Conservation (phyloP, 2,329 filamentous ascomycete genomes). For the Alternaria panax region DNA sequence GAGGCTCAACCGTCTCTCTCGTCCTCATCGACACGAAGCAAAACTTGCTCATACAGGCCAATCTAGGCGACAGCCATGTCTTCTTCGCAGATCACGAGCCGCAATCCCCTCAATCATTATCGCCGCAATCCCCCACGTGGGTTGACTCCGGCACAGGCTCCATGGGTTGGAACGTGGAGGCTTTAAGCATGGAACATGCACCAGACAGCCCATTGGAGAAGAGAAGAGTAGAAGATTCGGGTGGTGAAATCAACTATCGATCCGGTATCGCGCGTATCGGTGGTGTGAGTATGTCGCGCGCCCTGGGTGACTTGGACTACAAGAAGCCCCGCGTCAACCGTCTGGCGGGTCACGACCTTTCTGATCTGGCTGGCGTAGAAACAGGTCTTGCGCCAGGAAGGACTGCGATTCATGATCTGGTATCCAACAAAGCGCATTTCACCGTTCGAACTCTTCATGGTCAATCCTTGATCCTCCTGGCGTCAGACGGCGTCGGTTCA, state of each 20-base stretch:
- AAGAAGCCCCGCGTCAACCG: slow-evolving; percentile 36
- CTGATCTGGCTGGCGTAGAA: slow-evolving; percentile 32
- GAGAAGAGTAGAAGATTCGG: slow-evolving; percentile 32
- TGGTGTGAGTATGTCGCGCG: slow-evolving; percentile 37
- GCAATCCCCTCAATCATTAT: slow-evolving; percentile 7
- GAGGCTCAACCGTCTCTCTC: slow-evolving; percentile 35
- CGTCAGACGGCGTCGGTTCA: slow-evolving; percentile 33
- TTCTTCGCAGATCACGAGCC: slow-evolving; percentile 25
- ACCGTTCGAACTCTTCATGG: slow-evolving; percentile 22
- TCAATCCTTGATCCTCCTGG: slow-evolving; percentile 28
- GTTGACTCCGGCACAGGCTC: slow-evolving; percentile 9
- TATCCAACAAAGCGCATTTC: slow-evolving; percentile 36
- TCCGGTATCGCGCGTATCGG: slow-evolving; percentile 33
- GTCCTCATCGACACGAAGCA: slow-evolving; percentile 32
- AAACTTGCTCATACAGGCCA: slow-evolving; percentile 30
- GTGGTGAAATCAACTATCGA: slow-evolving; percentile 31
- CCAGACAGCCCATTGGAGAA: slow-evolving; percentile 30
- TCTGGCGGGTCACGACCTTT: slow-evolving; percentile 33
- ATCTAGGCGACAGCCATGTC: slow-evolving; percentile 35
- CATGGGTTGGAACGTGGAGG: slow-evolving; percentile 27
- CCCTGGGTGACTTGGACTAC: slow-evolving; percentile 32
- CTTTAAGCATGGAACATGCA: slow-evolving; percentile 28
- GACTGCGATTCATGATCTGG: slow-evolving; percentile 28
- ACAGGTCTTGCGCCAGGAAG: slow-evolving; percentile 34
- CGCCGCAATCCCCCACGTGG: slow-evolving; percentile 7